Base-by-base conservation (phyloP, 2,329 filamentous ascomycete genomes). In the Tolypocladium cylindrosporum region DNA sequence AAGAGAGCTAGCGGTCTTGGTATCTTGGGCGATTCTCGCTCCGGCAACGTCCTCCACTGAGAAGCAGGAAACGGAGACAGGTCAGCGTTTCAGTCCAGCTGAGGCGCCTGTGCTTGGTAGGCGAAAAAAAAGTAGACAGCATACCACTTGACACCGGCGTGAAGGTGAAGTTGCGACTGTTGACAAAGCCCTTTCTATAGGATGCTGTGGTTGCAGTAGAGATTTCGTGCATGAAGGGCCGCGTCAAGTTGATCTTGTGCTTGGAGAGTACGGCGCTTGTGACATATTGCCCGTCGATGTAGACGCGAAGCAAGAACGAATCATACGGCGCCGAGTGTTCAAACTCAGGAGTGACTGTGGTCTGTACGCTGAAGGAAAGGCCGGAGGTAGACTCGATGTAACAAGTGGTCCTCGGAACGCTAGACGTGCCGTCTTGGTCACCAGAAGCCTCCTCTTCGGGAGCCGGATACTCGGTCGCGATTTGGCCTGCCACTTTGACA, bases 311-410 rank as follows among this genome's bases (percentile, higher is more conserved):
- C 0, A 14, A 0, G 0, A 66, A 0, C 0, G 0, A 0, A 13
- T 65, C 4, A 3, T 52, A 39, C 0, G 1, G 3, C 1, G 0
- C 1, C 1, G n/a, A 13, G 3, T 37, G 14, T 14, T 31, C 13
- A 10, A 60, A 57, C 1, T 43, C n/a, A 1, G 42, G 6, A 2
- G 57, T 24, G 2, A 60, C 9, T 0, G 19, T 40, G 1, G 54
- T 2, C 36, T 64, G 59, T 13, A 69, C n/a, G 2, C 50, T 9
- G 34, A 65, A 69, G 1, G 58, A 37, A 1, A 61, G 60, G 1
- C 58, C 62, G 1, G 61, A 62, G 16, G 57, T 59, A 4, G 66
- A 66, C 36, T 69, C 66, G 5, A 69, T 66, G 10, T 65, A 69
- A 31, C 60, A 65, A 11, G 34, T 53, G 9, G 43, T 58, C 2